Evolutionary conservation across 306 rosid species (phyloP), one percentile per base, ranked within the genome.

Genomic region (Citrullus colocynthis): DNA sequence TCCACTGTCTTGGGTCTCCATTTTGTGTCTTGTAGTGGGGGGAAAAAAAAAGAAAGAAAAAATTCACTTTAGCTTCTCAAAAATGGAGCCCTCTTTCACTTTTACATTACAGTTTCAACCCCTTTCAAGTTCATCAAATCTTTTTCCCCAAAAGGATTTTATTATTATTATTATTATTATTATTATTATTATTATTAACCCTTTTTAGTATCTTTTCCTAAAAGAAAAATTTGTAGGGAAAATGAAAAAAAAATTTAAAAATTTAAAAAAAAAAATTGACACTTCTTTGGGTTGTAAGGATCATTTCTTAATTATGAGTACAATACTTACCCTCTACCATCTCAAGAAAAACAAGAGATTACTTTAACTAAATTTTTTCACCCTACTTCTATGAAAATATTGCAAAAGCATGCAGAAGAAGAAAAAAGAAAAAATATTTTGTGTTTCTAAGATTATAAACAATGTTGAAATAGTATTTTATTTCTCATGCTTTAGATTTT

Each of bases 1-100:
- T 71, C 58, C 76, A 71, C 41, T 71, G 9, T 71, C 41, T 45
- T 45, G 76, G 57, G 76, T 71, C 76, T 48, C 58, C 30, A n/a
- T 3, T 72, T 72, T 24, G 57, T 71, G 77, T 28, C 28, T 49
- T 48, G 0, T 71, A 48, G 20, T 70, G 41, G 9, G 3, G 0
- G 0, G 2, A 9, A 44, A 44, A 6, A 6, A 44, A 44, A 8
- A 2, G 4, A 36, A 36, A 24, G 21, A 67, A 37, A 67, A 7
- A 14, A 62, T 21, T n/a, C 75, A 45, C 42, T 72, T 28, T 72
- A 30, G 4, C 15, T 24, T 71, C 76, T 71, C 6, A 71, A 71
- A 71, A 13, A 71, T 15, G 0, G 42, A 71, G 59, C 57, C 48
- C 56, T 71, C 59, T 72, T 72, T 49, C 76, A 28, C 59, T 72